Conservation (phyloP, 148 eudicot genomes). For the Camellia japonica region DNA sequence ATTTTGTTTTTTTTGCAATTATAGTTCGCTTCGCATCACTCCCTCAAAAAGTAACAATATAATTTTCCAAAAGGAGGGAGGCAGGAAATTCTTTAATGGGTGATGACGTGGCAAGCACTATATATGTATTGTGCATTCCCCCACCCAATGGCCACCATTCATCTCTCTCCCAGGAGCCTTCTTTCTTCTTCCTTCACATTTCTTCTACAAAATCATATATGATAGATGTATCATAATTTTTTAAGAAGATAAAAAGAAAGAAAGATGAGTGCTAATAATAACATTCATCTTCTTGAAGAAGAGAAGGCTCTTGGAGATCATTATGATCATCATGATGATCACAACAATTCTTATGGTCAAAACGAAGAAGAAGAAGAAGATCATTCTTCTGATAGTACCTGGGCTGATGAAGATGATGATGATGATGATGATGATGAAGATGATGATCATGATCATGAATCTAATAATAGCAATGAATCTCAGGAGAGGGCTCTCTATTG, state of each 20-base stretch:
- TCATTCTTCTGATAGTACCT: not conserved
- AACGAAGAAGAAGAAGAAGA: not conserved
- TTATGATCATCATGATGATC: not conserved
- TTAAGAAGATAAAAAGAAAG: no score
- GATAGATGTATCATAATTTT: no score
- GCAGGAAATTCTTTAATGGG: not conserved
- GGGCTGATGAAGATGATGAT: not conserved
- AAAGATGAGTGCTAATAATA: no score
- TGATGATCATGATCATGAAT: no score
- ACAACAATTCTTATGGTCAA: not conserved
- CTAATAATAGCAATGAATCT: not conserved
- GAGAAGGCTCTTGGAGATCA: not conserved
- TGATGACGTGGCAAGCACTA: not conserved
- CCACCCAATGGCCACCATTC: not conserved
- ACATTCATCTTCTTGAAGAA: not conserved
- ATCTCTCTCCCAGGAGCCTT: not conserved
- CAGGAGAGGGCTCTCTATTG: slow-evolving; percentile 10
- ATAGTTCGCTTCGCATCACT: no score
- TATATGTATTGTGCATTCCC: not conserved
- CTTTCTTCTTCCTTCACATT: not conserved
- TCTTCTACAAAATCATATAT: not conserved
- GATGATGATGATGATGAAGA: no score
- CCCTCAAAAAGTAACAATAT: no score
- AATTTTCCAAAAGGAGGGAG: no score
- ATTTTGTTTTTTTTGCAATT: no score